Base-by-base conservation (phyloP, 768 basidiomycete genomes). In the Amanita brunnescens region DNA sequence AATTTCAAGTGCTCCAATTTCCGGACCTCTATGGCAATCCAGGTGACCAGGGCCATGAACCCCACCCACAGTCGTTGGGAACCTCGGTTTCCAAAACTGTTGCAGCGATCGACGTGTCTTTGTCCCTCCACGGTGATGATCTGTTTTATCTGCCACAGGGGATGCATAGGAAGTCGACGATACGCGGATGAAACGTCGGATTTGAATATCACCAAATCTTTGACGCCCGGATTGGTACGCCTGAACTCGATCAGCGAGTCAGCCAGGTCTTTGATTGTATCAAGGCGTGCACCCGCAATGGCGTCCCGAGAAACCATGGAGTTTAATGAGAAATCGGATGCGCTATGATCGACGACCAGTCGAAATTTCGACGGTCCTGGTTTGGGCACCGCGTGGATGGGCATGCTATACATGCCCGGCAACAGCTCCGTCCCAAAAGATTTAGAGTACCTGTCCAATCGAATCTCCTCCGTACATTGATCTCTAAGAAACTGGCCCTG, bases 281-380 rank as follows among this genome's bases (percentile, higher is more conserved):
- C 63, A 3, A 64, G 52, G 0, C 55, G 60, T 9, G 51, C 53
- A 0, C 47, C 47, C 1, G 38, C 24, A 6, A 57, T 51, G 8
- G 41, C 30, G 0, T 47, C 21, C 0, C 46, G 51, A 1, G 30
- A 16, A 20, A 69, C 59, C 53, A 64, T 60, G 0, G 54, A 61
- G 53, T 70, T 69, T 0, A 62, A 53, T 0, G 64, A 60, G 48
- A 58, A 63, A 0, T 58, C 26, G 0, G 64, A 62, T 2, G 59
- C 63, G 24, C 64, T 67, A 0, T 76, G 70, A 43, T 78, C 59
- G 0, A 61, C 67, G 0, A 77, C 59, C 0, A 77, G 58, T 0
- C 66, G 52, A 0, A 72, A 45, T 7, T 72, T 69, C 0, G 66
- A 60, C 2, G 40, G 4, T 0, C 53, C 20, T 0, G 59, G 54